Evolutionary conservation across 257 asterid species (phyloP).

Genomic region (Euphrasia confusa): DNA sequence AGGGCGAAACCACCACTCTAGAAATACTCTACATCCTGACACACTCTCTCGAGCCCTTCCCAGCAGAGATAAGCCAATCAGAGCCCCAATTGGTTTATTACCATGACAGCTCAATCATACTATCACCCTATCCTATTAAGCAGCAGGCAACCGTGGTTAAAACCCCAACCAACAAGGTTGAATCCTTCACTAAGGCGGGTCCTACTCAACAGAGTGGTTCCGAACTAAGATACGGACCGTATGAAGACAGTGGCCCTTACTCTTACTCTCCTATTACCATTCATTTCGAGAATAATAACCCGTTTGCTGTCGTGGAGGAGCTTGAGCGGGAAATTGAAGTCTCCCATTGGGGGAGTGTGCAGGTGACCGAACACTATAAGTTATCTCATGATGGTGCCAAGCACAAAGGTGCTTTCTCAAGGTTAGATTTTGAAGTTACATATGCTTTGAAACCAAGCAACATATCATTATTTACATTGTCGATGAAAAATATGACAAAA

Average conservation of each 20-base stretch:
- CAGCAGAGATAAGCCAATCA: conserved; percentile 78
- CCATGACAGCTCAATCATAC: conserved; percentile 83
- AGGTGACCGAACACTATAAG: conserved; percentile 78
- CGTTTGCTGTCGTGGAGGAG: conserved; percentile 98
- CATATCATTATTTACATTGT: neutral
- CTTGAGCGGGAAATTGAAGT: conserved; percentile 96
- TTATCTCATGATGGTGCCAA: conserved; percentile 91
- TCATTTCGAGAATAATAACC: conserved; percentile 87
- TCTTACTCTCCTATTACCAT: conserved; percentile 62
- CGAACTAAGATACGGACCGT: conserved; percentile 88
- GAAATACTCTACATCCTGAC: conserved; percentile 70
- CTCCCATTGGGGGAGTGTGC: conserved; percentile 98
- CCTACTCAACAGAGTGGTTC: conserved; percentile 62
- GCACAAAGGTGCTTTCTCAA: conserved; percentile 88
- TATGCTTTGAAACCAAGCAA: conserved; percentile 5
- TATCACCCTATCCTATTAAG: conserved; percentile 74
- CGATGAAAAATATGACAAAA: neutral
- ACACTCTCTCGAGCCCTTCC: conserved; percentile 93
- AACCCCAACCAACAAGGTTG: conserved; percentile 68
- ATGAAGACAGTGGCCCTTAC: conserved; percentile 52
- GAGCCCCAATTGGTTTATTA: conserved; percentile 91
- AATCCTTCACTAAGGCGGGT: conserved; percentile 82
- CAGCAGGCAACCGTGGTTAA: conserved; percentile 77
- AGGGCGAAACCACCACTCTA: conserved; percentile 59
- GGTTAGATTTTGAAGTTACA: conserved; percentile 44